These are phyloP conservation scores for Boletus patriciae DNA, from an alignment of 768 basidiomycete species.

Conservation along the genomic window DNA sequence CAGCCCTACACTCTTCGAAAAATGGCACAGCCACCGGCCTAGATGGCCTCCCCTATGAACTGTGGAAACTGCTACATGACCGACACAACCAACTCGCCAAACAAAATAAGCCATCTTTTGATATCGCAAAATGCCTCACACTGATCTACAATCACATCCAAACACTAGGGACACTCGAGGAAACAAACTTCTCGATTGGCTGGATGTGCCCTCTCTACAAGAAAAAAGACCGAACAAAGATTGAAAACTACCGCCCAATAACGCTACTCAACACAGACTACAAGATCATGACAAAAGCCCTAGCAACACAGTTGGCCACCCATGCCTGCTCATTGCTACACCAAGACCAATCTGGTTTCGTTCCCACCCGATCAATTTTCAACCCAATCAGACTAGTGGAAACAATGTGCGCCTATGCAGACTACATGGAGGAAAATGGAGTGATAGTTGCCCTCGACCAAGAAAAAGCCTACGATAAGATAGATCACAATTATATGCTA, in stretches of 20 bases:
- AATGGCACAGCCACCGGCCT: neutral
- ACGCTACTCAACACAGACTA: constrained; percentile 38
- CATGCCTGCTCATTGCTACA: constrained; percentile 12
- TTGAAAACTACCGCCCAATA: constrained; percentile 35
- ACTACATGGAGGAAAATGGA: constrained; percentile 26
- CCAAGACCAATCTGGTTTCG: constrained; percentile 41
- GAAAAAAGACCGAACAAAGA: neutral
- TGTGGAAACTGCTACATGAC: neutral
- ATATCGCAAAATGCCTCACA: neutral
- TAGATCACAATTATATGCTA: constrained; percentile 31
- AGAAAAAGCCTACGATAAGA: constrained; percentile 40
- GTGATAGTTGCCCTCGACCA: constrained; percentile 36
- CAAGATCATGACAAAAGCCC: constrained; percentile 30
- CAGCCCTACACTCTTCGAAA: neutral
- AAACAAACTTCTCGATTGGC: neutral
- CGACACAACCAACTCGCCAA: neutral
- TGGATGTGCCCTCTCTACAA: constrained; percentile 5
- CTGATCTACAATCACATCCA: neutral
- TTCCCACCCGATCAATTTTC: constrained; percentile 28
- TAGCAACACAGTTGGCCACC: constrained; percentile 20
- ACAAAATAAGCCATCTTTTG: neutral
- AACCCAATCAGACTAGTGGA: constrained; percentile 34
- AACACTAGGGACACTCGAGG: rapidly evolving
- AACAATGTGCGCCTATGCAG: constrained; percentile 18
- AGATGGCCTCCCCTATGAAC: neutral